Conservation (phyloP, 495 filamentous ascomycete species). For the Jackrogersella minutella region DNA sequence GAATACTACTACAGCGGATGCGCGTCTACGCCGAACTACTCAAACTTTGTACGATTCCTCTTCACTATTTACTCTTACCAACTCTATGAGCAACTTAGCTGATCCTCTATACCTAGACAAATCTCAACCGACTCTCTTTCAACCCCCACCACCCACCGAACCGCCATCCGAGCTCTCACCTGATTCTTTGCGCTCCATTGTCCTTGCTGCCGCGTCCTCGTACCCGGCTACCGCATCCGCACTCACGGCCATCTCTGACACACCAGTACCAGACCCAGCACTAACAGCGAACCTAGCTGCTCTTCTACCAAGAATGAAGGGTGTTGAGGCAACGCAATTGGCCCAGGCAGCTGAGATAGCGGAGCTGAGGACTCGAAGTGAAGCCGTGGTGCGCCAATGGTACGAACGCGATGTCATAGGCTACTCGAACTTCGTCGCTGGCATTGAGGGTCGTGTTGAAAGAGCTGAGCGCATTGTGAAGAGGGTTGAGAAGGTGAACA, state of each 20-base stretch:
- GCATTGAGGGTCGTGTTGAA: slow-evolving; percentile 74
- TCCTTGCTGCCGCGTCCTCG: slow-evolving; percentile 75
- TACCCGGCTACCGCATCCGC: slow-evolving; percentile 81
- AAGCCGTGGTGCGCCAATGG: slow-evolving; percentile 77
- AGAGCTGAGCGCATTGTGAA: slow-evolving; percentile 71
- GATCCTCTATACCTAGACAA: slow-evolving; percentile 46
- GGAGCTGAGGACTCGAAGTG: slow-evolving; percentile 75
- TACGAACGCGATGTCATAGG: slow-evolving; percentile 77
- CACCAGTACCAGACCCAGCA: slow-evolving; percentile 74
- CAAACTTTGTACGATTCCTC: slow-evolving; percentile 54
- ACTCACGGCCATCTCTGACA: slow-evolving; percentile 77
- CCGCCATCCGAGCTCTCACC: slow-evolving; percentile 53
- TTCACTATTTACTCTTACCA: background rate
- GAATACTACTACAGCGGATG: slow-evolving; percentile 47
- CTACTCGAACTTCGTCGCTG: slow-evolving; percentile 74
- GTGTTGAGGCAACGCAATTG: slow-evolving; percentile 69
- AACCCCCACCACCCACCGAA: slow-evolving; percentile 45
- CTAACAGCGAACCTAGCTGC: slow-evolving; percentile 72
- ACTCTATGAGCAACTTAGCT: background rate
- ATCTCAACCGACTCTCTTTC: slow-evolving; percentile 58
- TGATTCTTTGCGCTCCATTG: slow-evolving; percentile 66
- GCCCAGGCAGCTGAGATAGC: slow-evolving; percentile 76
- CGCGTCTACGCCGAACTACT: slow-evolving; percentile 58
- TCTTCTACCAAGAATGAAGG: slow-evolving; percentile 74
- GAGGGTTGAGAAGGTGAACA: slow-evolving; percentile 59